Evolutionary conservation across 495 filamentous ascomycete species (phyloP), one percentile per base, ranked within the genome.

Genomic region (Astrothelium subdiscretum): DNA sequence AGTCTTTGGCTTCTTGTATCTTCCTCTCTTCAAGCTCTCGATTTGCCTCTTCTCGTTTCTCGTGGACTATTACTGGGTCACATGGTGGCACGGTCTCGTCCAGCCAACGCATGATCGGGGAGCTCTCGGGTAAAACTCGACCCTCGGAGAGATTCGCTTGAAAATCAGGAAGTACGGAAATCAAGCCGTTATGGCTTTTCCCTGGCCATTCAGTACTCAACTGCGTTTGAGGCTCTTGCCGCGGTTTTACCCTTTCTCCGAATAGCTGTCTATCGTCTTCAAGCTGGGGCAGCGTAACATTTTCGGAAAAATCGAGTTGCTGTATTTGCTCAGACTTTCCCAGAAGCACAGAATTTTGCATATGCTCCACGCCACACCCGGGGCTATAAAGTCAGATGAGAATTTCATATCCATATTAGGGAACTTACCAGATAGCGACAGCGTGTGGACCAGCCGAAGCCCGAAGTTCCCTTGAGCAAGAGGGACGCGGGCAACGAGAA

Each of bases 71-170:
- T n/a, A 48, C n/a, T 15, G 61, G 52, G 31, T 63, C 32, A 4
- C 3, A 20, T 40, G 51, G 61, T 12, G 10, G 61, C 13, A 26
- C 12, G 2, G 61, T 63, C 27, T 63, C 31, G 31, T 51, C 42
- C 29, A 63, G 32, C 51, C 61, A 63, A 8, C 12, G 20, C 32
- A 63, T 42, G 22, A 58, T 63, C 13, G 61, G 61, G 5, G 43
- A 18, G 43, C 5, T 48, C n/a, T 20, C 10, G n/a, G 43, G 43
- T 12, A 10, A 20, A 18, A 18, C n/a, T 48, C n/a, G 11, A 5
- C n/a, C 43, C 5, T 48, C n/a, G 11, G 43, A 48, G n/a, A 20
- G 12, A 48, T n/a, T 48, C n/a, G 43, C 43, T 22, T 20, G 12
- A 5, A 48, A 15, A 38, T 38, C 15, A 15, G 8, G 8, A 38